Evolutionary conservation across 768 basidiomycete genomes (phyloP), one percentile per base, ranked within the genome.

Genomic region (Psilocybe cyanescens): DNA sequence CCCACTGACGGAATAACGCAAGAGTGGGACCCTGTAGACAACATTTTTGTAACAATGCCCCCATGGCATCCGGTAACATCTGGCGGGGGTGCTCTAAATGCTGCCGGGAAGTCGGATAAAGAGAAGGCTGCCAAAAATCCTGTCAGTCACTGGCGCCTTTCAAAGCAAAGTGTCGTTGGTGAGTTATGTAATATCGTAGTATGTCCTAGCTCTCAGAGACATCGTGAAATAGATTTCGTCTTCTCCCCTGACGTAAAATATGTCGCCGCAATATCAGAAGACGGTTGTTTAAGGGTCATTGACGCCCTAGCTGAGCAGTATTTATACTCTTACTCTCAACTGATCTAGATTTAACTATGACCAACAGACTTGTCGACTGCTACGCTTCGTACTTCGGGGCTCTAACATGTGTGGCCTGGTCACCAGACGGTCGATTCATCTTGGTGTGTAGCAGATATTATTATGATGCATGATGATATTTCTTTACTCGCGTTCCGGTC

Each of bases 311-410:
- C 88, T 35, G 93, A 97, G 74, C 88, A 90, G 95, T 95, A 66
- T 68, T 89, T 74, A 30, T 12, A 58, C 61, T 54, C 37, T 5
- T 17, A 11, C 31, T 6, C 24, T 53, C 29, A 24, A 35, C n/a
- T 12, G 2, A 31, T n/a, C 30, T 2, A n/a, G 19, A n/a, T 62
- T 59, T 57, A 37, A 29, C 47, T 29, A 50, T 16, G 61, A 46
- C 8, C 48, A 7, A 14, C 61, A 97, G 96, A 67, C 82, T 99
- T n/a, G 84, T 95, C 17, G 95, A 99, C 71, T 93, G 92, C 63
- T 98, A 93, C 70, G 88, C 93, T 1, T 94, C 95, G 3, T 99
- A 99, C 73, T 99, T 99, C 69, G 97, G 96, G 14, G 83, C 93
- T 1, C 72, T 99, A 37, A 95, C 89, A 3, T 93, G 90, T 65